Evolutionary conservation across 2,329 filamentous ascomycete species (phyloP), one percentile per base, ranked within the genome.

Genomic region (Colletotrichum sp.): DNA sequence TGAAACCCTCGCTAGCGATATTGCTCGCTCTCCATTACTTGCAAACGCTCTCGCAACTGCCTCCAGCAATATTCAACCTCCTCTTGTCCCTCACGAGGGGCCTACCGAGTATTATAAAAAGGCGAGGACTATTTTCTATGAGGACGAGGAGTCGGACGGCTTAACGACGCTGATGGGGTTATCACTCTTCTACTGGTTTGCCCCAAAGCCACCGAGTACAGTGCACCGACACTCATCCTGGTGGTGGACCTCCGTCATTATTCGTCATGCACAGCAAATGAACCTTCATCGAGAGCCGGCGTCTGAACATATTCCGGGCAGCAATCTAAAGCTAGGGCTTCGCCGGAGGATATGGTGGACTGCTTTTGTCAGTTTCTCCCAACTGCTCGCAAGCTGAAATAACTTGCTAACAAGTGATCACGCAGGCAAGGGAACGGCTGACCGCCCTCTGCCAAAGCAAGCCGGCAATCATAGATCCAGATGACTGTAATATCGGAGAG

Each of bases 191-290:
- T 88, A 87, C 79, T 88, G 86, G 86, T 88, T 85, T 86, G 84
- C 85, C 5, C 84, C 86, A 8, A 80, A 83, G 0, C 79, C 83
- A 39, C 85, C 86, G 1, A 82, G 83, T 3, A 82, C 81, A 2
- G 84, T 85, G 4, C 83, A 85, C 65, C 81, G 84, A 3, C 83
- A 88, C 76, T 83, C 85, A 3, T 84, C 84, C 26, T 88, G 86
- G 86, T 88, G 86, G 86, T 88, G 86, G 86, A 87, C 85, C 0
- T 85, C 84, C 4, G 83, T 87, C 5, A 81, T 86, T 16, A 87
- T 88, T 24, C 79, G 86, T 15, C 85, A 86, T 72, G 86, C 85
- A 3, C 86, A 88, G 70, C 86, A 88, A 71, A 84, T 87, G 80
- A 86, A 85, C 49, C 79, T 88, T 8, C 86, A 88, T 60, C 83